These are phyloP conservation scores for Thelonectria blattea DNA, from an alignment of 2,329 filamentous ascomycete genomes.

Conservation along the genomic window DNA sequence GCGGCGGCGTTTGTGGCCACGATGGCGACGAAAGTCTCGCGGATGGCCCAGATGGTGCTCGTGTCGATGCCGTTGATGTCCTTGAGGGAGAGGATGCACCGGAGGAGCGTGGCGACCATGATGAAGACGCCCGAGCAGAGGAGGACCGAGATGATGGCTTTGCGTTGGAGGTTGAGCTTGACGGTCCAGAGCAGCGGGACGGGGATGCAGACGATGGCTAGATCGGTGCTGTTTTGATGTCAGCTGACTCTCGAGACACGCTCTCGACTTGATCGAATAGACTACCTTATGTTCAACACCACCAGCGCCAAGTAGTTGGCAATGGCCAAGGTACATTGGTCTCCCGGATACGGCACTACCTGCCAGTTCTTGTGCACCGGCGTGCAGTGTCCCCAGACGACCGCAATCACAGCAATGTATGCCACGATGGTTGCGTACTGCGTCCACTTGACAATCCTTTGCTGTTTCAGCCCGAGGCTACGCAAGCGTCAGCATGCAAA, in stretches of 20 bases:
- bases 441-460: slow-evolving; percentile 46
- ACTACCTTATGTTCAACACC: slow-evolving; percentile 44
- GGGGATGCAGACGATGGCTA: slow-evolving; percentile 47
- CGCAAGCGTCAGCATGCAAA: slow-evolving; percentile 12
- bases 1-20: slow-evolving; percentile 50
- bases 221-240: slow-evolving; percentile 45
- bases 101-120: slow-evolving; percentile 49
- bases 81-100: slow-evolving; percentile 47
- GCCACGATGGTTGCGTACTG: slow-evolving; percentile 39
- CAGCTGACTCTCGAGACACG: neutral
- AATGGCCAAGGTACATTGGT: slow-evolving; percentile 43
- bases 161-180: slow-evolving; percentile 45
- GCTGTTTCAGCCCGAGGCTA: slow-evolving; percentile 46
- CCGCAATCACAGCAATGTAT: slow-evolving; percentile 43
- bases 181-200: slow-evolving; percentile 49
- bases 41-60: slow-evolving; percentile 50
- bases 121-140: slow-evolving; percentile 53
- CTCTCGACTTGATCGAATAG: neutral
- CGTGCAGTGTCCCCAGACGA: slow-evolving; percentile 45
- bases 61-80: slow-evolving; percentile 46
- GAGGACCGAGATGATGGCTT: slow-evolving; percentile 46
- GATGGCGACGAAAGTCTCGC: slow-evolving; percentile 53
- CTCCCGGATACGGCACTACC: slow-evolving; percentile 48
- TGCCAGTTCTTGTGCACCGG: slow-evolving; percentile 49
- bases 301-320: slow-evolving; percentile 47